phyloP scores from a whole-genome alignment of 2,329 filamentous ascomycete species.

The Tolypocladium sp. region DNA sequence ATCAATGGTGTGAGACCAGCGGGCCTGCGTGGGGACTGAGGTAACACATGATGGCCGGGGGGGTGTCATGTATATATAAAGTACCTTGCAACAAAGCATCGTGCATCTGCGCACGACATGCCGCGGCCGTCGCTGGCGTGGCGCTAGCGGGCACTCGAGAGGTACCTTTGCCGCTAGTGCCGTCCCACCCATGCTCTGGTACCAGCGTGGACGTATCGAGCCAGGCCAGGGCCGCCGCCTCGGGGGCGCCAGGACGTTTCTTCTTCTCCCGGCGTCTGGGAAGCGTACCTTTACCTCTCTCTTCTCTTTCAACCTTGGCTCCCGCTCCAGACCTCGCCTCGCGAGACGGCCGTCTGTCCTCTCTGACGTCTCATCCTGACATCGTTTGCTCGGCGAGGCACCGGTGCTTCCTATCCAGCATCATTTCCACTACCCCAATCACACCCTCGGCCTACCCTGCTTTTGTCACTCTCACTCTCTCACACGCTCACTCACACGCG shows the following conservation, averaged over 20 bases:
- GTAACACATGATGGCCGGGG: slow-evolving; percentile 21
- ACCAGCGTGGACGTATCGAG: slow-evolving; percentile 22
- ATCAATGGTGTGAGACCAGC: slow-evolving; percentile 29
- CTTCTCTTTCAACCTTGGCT: slow-evolving; percentile 24
- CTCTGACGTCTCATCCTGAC: not conserved
- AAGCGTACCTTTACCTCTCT: slow-evolving; percentile 16
- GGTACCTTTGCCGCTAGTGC: slow-evolving; percentile 19
- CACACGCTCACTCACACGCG: slow-evolving; percentile 9
- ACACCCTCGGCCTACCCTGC: not conserved
- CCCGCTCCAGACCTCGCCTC: slow-evolving; percentile 17
- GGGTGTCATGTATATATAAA: slow-evolving; percentile 21
- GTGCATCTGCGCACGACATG: not conserved
- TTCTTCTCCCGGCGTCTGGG: slow-evolving; percentile 26
- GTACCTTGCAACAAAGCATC: slow-evolving; percentile 11
- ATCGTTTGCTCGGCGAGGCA: not conserved
- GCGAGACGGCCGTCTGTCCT: slow-evolving; percentile 8
- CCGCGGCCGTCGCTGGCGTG: not conserved
- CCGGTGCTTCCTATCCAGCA: not conserved
- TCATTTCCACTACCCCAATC: not conserved
- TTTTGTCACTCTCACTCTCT: slow-evolving; percentile 8
- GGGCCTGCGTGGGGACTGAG: slow-evolving; percentile 25
- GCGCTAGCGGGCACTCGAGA: slow-evolving; percentile 14
- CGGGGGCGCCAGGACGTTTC: slow-evolving; percentile 27
- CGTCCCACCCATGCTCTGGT: slow-evolving; percentile 26
- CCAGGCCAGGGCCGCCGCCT: slow-evolving; percentile 26